Conservation (phyloP, 164 flowering plant species). For the Echeveria elegans region DNA sequence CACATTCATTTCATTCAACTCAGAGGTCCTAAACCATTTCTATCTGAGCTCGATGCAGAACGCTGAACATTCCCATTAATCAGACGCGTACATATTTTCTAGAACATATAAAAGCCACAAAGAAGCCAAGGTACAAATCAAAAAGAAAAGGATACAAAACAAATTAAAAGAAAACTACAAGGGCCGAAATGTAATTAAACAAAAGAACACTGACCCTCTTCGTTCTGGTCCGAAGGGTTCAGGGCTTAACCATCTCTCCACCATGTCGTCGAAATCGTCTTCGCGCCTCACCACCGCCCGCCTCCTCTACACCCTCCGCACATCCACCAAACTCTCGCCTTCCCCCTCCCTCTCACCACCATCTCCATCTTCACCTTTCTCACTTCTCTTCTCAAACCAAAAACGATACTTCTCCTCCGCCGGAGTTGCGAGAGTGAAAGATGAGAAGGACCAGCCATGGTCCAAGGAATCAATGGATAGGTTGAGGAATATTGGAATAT, state of each 20-base stretch:
- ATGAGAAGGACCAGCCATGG: conserved; percentile 62
- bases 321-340: neutral
- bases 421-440: conserved; percentile 25
- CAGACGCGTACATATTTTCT: neutral
- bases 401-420: conserved; percentile 38
- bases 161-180: neutral
- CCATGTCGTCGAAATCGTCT: conserved; percentile 35
- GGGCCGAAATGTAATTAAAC: neutral
- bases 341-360: neutral
- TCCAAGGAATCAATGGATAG: conserved; percentile 79
- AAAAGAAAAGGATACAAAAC: no score
- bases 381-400: conserved; percentile 37
- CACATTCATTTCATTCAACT: neutral
- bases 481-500: conserved; percentile 91
- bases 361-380: conserved; percentile 25
- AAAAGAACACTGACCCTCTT: no score
- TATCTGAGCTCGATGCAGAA: no score
- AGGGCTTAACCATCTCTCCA: neutral
- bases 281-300: conserved; percentile 35
- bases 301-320: conserved; percentile 41
- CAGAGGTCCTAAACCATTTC: no score
- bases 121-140: neutral
- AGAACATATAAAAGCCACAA: neutral
- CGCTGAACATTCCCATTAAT: no score
- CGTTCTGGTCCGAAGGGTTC: neutral